Evolutionary conservation across 2,329 filamentous ascomycete genomes (phyloP).

Genomic region (Cordyceps javanica): DNA sequence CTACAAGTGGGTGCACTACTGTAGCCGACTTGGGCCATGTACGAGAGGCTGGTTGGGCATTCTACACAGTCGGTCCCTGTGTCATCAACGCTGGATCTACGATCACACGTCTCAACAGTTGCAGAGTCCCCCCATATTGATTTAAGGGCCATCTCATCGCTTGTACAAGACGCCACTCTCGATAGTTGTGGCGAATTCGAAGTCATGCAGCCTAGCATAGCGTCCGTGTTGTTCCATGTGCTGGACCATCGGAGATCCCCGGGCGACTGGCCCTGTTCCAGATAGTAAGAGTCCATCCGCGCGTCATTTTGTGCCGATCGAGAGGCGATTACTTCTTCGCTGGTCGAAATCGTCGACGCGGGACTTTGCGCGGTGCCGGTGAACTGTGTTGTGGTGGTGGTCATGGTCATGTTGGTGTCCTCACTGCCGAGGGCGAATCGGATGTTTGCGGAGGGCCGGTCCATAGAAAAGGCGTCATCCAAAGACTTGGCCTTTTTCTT

Average conservation of each 20-base stretch:
- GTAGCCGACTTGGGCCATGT: conserved; percentile 5
- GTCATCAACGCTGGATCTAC: conserved; percentile 5
- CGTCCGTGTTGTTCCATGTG: background rate
- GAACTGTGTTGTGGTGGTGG: background rate
- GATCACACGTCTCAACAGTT: conserved; percentile 5
- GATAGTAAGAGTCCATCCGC: background rate
- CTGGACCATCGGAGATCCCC: background rate
- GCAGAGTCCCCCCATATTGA: conserved; percentile 2
- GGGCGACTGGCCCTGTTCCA: background rate
- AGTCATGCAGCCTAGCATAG: background rate
- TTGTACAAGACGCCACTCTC: background rate
- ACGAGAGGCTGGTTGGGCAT: background rate
- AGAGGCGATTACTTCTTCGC: background rate
- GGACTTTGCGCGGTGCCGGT: conserved; percentile 1
- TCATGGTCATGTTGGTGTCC: background rate
- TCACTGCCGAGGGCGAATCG: background rate
- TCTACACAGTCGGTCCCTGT: background rate
- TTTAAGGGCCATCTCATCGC: conserved; percentile 6
- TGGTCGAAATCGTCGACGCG: conserved; percentile 1
- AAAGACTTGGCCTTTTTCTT: conserved; percentile 12
- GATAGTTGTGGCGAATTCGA: conserved; percentile 5
- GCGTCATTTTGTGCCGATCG: background rate
- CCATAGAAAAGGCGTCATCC: conserved; percentile 7
- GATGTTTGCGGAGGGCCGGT: background rate
- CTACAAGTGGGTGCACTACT: conserved; percentile 3